These are phyloP conservation scores for Penicillium capsulatum DNA, from an alignment of 2,329 filamentous ascomycete genomes.

Conservation along the genomic window DNA sequence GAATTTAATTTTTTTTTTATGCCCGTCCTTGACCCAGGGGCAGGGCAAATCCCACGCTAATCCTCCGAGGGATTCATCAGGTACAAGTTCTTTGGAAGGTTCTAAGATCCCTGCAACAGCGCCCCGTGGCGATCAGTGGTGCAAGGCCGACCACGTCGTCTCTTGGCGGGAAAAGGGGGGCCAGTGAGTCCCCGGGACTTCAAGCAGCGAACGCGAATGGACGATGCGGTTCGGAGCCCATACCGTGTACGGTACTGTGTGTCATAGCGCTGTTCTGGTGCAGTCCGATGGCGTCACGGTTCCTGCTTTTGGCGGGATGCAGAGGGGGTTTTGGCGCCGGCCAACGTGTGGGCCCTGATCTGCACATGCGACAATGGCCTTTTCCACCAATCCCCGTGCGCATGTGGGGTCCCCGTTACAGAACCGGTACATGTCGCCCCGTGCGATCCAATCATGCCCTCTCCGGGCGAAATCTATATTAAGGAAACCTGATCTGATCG, in stretches of 20 bases:
- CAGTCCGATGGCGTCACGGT: constrained; percentile 23
- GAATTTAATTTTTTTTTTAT: no score
- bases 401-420: constrained; percentile 7
- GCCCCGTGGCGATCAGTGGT: background rate
- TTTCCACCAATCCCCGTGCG: constrained; percentile 4
- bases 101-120: constrained; percentile 22
- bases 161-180: background rate
- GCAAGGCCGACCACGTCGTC: background rate
- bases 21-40: no score
- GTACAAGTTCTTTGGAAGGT: constrained; percentile 8
- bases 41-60: no score
- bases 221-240: background rate
- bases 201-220: no score
- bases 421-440: constrained; percentile 1
- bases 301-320: constrained; percentile 24
- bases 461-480: constrained; percentile 8
- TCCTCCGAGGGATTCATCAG: background rate
- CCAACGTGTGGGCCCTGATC: constrained; percentile 23
- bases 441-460: constrained; percentile 2
- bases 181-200: background rate
- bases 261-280: constrained; percentile 18
- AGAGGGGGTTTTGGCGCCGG: constrained; percentile 18
- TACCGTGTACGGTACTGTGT: constrained; percentile 14
- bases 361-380: constrained; percentile 10
- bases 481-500: constrained; percentile 2